A percentile compares a stretch with the other conserved stretches of the same genome.
Conservation (phyloP, 2,329 filamentous ascomycete species). For the Escovopsis weberi region DNA sequence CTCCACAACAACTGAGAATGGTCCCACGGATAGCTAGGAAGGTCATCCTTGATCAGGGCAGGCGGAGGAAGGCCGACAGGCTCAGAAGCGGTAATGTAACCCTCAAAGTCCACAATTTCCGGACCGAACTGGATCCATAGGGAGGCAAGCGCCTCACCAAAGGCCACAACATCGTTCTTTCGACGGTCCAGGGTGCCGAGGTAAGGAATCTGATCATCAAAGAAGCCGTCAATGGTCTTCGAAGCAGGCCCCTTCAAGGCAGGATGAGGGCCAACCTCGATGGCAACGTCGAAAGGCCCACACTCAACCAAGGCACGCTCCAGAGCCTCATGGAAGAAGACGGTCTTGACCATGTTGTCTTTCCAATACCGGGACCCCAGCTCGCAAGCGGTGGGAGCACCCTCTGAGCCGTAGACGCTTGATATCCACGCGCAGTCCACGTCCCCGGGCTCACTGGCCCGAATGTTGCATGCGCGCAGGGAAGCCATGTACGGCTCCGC, state of each 20-base stretch:
- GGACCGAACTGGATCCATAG: not conserved
- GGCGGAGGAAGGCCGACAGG: not conserved
- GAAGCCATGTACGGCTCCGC: not conserved
- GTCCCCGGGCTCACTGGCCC: not conserved
- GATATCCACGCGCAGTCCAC: not conserved
- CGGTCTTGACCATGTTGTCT: not conserved
- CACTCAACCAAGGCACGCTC: not conserved
- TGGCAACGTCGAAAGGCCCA: not conserved
- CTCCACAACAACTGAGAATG: not conserved
- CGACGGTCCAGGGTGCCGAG: not conserved
- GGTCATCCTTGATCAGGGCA: not conserved
- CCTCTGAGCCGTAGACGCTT: not conserved
- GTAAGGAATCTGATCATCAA: not conserved
- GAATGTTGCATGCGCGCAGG: not conserved
- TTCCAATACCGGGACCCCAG: not conserved
- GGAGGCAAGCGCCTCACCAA: not conserved
- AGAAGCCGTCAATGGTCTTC: not conserved
- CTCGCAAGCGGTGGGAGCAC: not conserved
- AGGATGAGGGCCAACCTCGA: conserved; percentile 2
- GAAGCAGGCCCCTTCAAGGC: not conserved
- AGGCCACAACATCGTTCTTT: not conserved
- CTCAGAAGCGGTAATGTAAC: not conserved
- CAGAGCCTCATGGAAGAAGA: not conserved
- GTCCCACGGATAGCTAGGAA: conserved; percentile 1
- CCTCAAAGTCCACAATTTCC: not conserved